A percentile compares a stretch with the other conserved stretches of the same genome.
Conservation (phyloP, 2,329 filamentous ascomycete genomes). For the Colletotrichum truncatum region DNA sequence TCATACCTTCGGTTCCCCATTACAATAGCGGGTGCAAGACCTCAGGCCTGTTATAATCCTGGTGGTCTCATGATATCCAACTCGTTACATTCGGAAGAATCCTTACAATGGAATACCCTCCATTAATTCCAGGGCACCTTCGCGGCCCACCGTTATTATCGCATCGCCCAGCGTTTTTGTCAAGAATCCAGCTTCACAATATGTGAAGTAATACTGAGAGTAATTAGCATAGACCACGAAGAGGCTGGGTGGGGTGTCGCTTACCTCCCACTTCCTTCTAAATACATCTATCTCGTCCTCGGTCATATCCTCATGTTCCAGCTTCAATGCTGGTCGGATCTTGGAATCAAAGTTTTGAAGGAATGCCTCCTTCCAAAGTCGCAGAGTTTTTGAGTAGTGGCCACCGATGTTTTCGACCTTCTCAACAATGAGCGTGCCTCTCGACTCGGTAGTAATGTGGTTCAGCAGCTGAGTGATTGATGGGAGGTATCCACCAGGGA, state of each 20-base stretch:
- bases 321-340: slow-evolving; percentile 68
- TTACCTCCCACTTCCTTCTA: slow-evolving; percentile 74
- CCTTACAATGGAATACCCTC: slow-evolving; percentile 72
- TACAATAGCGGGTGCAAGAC: neutral
- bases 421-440: slow-evolving; percentile 72
- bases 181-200: slow-evolving; percentile 78
- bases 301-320: slow-evolving; percentile 66
- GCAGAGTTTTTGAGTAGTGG: slow-evolving; percentile 75
- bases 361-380: slow-evolving; percentile 75
- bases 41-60: neutral
- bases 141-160: slow-evolving; percentile 75
- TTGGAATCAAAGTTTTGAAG: slow-evolving; percentile 66
- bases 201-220: slow-evolving; percentile 76
- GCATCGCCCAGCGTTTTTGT: slow-evolving; percentile 78
- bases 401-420: slow-evolving; percentile 77
- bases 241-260: slow-evolving; percentile 32
- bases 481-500: slow-evolving; percentile 78
- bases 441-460: slow-evolving; percentile 68
- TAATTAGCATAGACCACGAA: slow-evolving; percentile 25
- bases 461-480: slow-evolving; percentile 64
- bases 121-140: slow-evolving; percentile 74
- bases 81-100: neutral
- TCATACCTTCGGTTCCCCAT: neutral
- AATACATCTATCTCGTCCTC: slow-evolving; percentile 73
- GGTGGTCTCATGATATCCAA: neutral